Percentiles rank a stretch among this genome's conserved stretches.
Evolutionary conservation across 345 rosid genomes (phyloP).

Genomic region (Lumnitzera littorea): DNA sequence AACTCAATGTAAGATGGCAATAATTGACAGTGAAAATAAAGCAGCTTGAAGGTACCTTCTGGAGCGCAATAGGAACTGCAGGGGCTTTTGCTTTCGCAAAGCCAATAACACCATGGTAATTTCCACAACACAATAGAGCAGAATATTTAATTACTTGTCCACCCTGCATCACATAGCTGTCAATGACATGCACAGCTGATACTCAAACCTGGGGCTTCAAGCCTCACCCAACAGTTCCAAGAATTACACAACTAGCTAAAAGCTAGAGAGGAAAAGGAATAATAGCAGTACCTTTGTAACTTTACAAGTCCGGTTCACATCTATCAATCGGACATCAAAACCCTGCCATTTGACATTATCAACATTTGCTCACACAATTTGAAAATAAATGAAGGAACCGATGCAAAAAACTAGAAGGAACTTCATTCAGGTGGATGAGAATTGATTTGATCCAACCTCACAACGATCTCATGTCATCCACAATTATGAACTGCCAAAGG

Average conservation of each 20-base stretch:
- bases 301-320: slow-evolving; percentile 82
- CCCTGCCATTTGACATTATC: slow-evolving; percentile 43
- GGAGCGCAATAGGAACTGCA: slow-evolving; percentile 67
- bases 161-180: slow-evolving; percentile 35
- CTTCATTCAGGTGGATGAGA: neutral
- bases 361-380: neutral
- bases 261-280: neutral
- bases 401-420: neutral
- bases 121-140: slow-evolving; percentile 82
- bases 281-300: slow-evolving; percentile 71
- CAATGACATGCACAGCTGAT: slow-evolving; percentile 3
- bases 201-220: neutral
- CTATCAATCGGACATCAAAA: slow-evolving; percentile 77
- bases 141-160: slow-evolving; percentile 76
- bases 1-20: no score
- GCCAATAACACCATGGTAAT: slow-evolving; percentile 84
- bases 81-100: slow-evolving; percentile 89
- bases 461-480: no score
- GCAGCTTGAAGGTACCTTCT: slow-evolving; percentile 49
- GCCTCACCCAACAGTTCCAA: neutral
- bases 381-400: slow-evolving; percentile 3
- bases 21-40: neutral
- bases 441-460: neutral
- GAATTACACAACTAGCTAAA: neutral
- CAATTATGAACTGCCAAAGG: no score